Evolutionary conservation across 495 filamentous ascomycete species (phyloP).

Genomic region (Talaromyces nanjingensis): DNA sequence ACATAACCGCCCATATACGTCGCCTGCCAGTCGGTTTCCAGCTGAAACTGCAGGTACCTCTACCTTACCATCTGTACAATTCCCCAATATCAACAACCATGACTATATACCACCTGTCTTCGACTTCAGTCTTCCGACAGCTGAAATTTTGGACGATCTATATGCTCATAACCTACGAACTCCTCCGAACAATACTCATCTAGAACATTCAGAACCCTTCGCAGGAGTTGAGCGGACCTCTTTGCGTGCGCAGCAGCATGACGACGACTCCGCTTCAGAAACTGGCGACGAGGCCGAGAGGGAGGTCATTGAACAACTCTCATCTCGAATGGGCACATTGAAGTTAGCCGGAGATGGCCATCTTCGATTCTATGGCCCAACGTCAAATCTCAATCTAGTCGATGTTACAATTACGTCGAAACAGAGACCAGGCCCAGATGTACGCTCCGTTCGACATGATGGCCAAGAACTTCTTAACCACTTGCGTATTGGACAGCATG

Average conservation of each 20-base stretch:
- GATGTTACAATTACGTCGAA: constrained; percentile 36
- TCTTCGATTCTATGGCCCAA: constrained; percentile 41
- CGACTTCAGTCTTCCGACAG: constrained; percentile 37
- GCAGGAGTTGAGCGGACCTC: constrained; percentile 13
- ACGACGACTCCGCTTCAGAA: constrained; percentile 24
- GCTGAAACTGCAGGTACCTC: not conserved
- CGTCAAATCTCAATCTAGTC: constrained; percentile 41
- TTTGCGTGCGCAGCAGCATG: not conserved
- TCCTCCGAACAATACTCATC: not conserved
- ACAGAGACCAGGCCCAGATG: constrained; percentile 44
- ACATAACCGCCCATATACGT: not conserved
- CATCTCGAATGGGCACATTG: constrained; percentile 39
- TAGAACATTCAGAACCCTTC: constrained; percentile 8
- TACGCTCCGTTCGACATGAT: constrained; percentile 39
- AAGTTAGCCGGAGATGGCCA: constrained; percentile 45
- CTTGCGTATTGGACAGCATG: constrained; percentile 34
- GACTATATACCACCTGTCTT: constrained; percentile 26
- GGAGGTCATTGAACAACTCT: constrained; percentile 40
- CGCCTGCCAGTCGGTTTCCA: not conserved
- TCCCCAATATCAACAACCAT: constrained; percentile 2
- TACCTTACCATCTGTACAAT: not conserved
- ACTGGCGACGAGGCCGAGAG: constrained; percentile 37
- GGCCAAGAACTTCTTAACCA: constrained; percentile 40
- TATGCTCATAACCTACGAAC: constrained; percentile 25
- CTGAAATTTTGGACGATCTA: constrained; percentile 33